Evolutionary conservation across 345 rosid genomes (phyloP).

Genomic region (Stellera chamaejasme): DNA sequence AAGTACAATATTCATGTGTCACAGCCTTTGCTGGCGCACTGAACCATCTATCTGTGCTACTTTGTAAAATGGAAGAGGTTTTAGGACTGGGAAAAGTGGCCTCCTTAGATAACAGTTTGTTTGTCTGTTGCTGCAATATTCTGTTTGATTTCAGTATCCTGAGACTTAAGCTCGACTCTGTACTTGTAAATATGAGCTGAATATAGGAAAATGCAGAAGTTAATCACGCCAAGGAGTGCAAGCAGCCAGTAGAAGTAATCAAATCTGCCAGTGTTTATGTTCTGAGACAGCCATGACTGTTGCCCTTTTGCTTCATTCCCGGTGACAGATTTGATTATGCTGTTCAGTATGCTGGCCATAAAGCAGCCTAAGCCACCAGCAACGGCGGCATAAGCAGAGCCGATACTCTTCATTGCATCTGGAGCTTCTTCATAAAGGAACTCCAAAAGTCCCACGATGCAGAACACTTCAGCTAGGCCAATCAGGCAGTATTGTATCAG

Average conservation of each 20-base stretch:
- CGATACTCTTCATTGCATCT: conserved; percentile 94
- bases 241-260: conserved; percentile 83
- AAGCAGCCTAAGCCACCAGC: conserved; percentile 91
- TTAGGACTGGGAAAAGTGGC: background rate
- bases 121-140: conserved; percentile 11
- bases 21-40: too few relatives aligned
- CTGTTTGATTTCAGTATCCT: conserved; percentile 20
- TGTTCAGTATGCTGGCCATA: conserved; percentile 66
- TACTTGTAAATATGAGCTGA: conserved; percentile 59
- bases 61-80: too few relatives aligned
- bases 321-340: conserved; percentile 58
- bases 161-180: conserved; percentile 31
- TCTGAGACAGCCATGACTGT: conserved; percentile 76
- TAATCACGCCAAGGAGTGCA: conserved; percentile 47
- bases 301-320: conserved; percentile 23
- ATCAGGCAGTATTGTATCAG: conserved; percentile 78
- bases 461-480: conserved; percentile 86
- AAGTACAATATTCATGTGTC: too few relatives aligned
- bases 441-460: conserved; percentile 70
- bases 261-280: conserved; percentile 70
- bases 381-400: conserved; percentile 86
- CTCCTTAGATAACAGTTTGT: background rate
- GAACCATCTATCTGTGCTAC: too few relatives aligned
- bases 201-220: conserved; percentile 58
- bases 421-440: conserved; percentile 92